phyloP scores from a whole-genome alignment of 345 rosid genomes.

The Ricinus communis region DNA sequence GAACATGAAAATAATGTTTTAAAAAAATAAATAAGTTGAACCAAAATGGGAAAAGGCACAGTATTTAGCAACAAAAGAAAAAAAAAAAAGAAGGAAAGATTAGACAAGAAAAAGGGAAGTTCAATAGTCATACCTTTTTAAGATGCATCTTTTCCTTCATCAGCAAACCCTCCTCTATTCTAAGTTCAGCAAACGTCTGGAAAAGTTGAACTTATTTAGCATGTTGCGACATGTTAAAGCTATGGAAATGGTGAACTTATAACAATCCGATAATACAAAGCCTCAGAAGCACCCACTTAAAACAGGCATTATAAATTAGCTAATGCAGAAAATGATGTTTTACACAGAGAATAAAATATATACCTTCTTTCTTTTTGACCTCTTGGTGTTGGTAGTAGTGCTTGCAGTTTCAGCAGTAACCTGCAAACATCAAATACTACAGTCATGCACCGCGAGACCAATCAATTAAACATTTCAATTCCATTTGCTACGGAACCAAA shows the following conservation, averaged over 20 bases:
- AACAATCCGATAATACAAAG: too few species aligned
- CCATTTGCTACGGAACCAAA: too few species aligned
- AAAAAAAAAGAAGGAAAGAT: too few species aligned
- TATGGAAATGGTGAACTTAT: too few species aligned
- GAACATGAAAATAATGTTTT: background rate
- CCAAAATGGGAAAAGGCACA: background rate
- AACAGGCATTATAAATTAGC: background rate
- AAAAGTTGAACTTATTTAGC: background rate
- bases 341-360: background rate
- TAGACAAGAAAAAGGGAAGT: background rate
- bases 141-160: constrained; percentile 58
- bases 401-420: constrained; percentile 44
- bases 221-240: background rate
- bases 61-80: background rate
- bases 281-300: background rate
- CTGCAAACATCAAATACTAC: constrained; percentile 34
- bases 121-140: constrained; percentile 41
- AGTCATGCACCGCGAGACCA: too few species aligned
- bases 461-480: too few species aligned
- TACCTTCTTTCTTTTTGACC: constrained; percentile 70
- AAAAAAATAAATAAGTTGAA: background rate
- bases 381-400: constrained; percentile 31
- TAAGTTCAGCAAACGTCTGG: constrained; percentile 80
- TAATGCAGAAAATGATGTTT: background rate
- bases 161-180: constrained; percentile 55